These are phyloP conservation scores for Oenanthe javanica DNA, from an alignment of 140 eudicot species.

Conservation along the genomic window DNA sequence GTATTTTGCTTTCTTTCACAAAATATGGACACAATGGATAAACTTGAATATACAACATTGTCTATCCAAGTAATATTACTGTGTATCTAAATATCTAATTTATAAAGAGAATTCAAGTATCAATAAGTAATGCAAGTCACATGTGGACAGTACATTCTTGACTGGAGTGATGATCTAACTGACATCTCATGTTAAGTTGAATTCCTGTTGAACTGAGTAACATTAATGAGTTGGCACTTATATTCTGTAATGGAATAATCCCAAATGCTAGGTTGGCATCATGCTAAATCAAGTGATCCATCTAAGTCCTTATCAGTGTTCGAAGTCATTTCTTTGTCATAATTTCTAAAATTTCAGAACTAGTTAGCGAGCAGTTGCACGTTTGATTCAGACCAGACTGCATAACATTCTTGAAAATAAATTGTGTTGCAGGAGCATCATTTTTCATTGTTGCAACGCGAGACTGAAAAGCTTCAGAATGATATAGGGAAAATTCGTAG, in stretches of 20 bases:
- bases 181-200: not conserved
- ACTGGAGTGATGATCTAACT: not conserved
- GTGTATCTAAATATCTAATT: too few relatives aligned
- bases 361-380: not conserved
- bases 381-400: not conserved
- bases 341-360: not conserved
- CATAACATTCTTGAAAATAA: not conserved
- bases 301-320: not conserved
- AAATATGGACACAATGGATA: too few relatives aligned
- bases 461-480: constrained; percentile 60
- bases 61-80: too few relatives aligned
- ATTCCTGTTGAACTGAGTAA: not conserved
- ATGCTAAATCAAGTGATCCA: not conserved
- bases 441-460: constrained; percentile 62
- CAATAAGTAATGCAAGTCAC: too few relatives aligned
- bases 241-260: not conserved
- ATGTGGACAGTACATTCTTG: too few relatives aligned
- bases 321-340: not conserved
- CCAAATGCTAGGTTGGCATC: not conserved
- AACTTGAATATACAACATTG: too few relatives aligned
- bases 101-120: too few relatives aligned
- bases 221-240: not conserved
- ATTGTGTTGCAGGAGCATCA: constrained; percentile 63
- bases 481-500: constrained; percentile 74
- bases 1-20: too few relatives aligned